Conservation (phyloP, 169 alveolate genomes). For the Plasmodium coatneyi region DNA sequence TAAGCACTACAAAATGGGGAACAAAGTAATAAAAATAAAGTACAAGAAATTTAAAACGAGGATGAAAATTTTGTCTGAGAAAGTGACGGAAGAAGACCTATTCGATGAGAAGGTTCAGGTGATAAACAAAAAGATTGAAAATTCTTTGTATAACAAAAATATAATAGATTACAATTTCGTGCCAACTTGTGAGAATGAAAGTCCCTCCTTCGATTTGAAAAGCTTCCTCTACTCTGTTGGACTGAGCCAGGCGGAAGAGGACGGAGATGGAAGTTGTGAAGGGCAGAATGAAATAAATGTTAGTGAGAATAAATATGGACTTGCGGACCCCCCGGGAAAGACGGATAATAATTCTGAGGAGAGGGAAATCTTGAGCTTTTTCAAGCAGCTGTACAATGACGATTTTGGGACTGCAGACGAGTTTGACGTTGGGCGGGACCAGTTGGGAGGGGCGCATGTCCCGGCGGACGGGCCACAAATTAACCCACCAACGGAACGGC, state of each 20-base stretch:
- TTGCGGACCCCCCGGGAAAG: not conserved
- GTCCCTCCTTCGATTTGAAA: slow-evolving; percentile 10
- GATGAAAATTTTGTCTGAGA: slow-evolving; percentile 28
- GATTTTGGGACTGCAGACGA: not conserved
- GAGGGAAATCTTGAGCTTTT: slow-evolving; percentile 16
- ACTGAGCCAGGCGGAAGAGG: not conserved
- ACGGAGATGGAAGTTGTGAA: not conserved
- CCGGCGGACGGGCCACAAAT: too few relatives aligned
- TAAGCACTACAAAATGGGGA: slow-evolving; percentile 34
- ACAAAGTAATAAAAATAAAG: slow-evolving; percentile 51
- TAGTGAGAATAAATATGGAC: not conserved
- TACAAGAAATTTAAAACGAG: slow-evolving; percentile 8
- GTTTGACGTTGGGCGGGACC: not conserved
- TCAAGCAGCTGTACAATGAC: slow-evolving; percentile 30
- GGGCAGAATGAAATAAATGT: not conserved
- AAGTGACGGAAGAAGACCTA: not conserved
- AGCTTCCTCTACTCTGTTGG: slow-evolving; percentile 2
- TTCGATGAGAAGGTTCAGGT: slow-evolving; percentile 43
- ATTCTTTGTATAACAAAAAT: slow-evolving; percentile 55
- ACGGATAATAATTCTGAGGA: not conserved
- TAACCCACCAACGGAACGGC: not conserved
- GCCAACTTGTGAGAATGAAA: slow-evolving; percentile 23
- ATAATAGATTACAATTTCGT: slow-evolving; percentile 51
- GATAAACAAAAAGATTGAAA: slow-evolving; percentile 58
- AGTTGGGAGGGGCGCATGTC: not conserved